Evolutionary conservation across 1,284 basidiomycete species (phyloP), one percentile per base, ranked within the genome.

Genomic region (Ganoderma multipileum): DNA sequence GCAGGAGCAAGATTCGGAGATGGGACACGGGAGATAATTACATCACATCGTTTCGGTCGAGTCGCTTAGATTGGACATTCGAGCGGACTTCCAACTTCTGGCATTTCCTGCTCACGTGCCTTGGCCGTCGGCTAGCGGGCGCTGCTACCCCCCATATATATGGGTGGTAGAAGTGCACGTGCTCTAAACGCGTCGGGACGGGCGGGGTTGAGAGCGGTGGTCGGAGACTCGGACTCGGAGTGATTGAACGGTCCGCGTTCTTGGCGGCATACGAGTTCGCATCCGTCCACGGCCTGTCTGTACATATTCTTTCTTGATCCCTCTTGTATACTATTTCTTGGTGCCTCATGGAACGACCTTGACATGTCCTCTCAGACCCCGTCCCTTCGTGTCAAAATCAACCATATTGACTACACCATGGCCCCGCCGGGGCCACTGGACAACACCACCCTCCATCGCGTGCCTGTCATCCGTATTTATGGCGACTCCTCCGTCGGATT

Each of bases 391-490:
- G 87, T 92, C 38, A 84, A 84, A 76, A 86, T 92, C 71, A 87
- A 88, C 71, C 86, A 93, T 73, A 90, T 94, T 71, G 92, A 94
- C 74, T 84, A 92, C 74, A 81, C 81, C 57, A 79, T 92, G 47
- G 81, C 81, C 30, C 82, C 81, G 30, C 82, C 91, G 0, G 90
- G 90, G 30, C 77, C 82, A 47, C 84, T 94, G 59, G 89, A 95
- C 79, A 87, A 92, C 67, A 82, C 88, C 18, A 77, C 83, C 28
- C 84, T 93, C 26, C 85, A 85, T 14, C 84, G 83, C 38, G 89
- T 93, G 20, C 97, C 97, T 16, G 86, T 96, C 3, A 85, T 99
- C 64, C 87, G 96, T 63, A 91, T 98, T 66, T 99, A 92, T 80
- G 97, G 97, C 20, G 85, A 91, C 20, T 94, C 95, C 1, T 93